Percentiles rank a stretch among this genome's conserved stretches.
These are phyloP conservation scores for Phytophthora citricola DNA, from an alignment of 352 stramenopile species.

Conservation along the genomic window DNA sequence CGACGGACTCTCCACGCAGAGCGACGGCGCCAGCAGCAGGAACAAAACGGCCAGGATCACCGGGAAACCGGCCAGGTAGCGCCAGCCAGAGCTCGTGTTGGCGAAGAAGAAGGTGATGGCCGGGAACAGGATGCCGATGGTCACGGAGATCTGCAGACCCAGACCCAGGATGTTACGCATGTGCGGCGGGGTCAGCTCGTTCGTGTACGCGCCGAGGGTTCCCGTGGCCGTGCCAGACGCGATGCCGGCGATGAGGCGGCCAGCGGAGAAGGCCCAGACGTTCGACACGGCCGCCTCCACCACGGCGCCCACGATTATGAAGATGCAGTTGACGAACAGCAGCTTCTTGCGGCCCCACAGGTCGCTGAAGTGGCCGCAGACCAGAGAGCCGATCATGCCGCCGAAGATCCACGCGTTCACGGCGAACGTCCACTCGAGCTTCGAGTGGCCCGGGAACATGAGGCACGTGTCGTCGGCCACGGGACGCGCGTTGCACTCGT, in stretches of 20 bases:
- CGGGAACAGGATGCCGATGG: constrained; percentile 31
- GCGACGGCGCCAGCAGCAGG: constrained; percentile 39
- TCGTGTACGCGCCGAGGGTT: constrained; percentile 22
- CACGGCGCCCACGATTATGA: constrained; percentile 41
- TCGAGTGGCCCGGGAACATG: constrained; percentile 21
- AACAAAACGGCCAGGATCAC: constrained; percentile 37
- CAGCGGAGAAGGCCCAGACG: no score
- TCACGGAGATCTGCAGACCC: constrained; percentile 33
- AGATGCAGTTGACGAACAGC: constrained; percentile 34
- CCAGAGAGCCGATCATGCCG: constrained; percentile 42
- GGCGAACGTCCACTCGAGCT: constrained; percentile 29
- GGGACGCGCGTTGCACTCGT: constrained; percentile 37
- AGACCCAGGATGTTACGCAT: constrained; percentile 36
- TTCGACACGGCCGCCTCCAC: constrained; percentile 16
- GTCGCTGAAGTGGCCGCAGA: no score
- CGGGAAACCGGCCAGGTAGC: constrained; percentile 43
- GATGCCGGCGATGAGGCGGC: no score
- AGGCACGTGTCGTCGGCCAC: constrained; percentile 15
- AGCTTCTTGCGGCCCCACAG: not conserved
- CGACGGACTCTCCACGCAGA: constrained; percentile 53
- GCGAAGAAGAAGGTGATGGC: constrained; percentile 25
- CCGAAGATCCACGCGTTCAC: constrained; percentile 54
- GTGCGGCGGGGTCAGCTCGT: constrained; percentile 20
- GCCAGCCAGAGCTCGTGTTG: constrained; percentile 20
- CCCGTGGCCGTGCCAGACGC: constrained; percentile 1